phyloP scores from a whole-genome alignment of 352 stramenopile genomes.

The Globisporangium paroecandrum region DNA sequence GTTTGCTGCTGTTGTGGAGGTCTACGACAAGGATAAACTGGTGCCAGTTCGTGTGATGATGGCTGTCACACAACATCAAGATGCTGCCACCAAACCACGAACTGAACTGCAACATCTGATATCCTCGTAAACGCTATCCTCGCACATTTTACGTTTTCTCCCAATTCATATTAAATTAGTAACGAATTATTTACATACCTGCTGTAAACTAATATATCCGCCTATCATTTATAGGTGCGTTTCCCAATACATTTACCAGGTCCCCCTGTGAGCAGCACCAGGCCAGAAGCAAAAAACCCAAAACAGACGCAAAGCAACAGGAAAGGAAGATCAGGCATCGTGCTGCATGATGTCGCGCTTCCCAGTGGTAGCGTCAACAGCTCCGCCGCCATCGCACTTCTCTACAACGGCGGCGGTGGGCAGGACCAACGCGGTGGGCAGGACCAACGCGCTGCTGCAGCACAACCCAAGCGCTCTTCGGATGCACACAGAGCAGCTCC shows the following conservation, averaged over 20 bases:
- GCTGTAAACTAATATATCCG: neutral
- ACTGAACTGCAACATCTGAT: neutral
- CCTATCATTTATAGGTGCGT: neutral
- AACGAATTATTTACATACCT: neutral
- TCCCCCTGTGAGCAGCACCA: neutral
- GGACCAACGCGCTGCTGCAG: neutral
- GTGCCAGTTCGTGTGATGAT: neutral
- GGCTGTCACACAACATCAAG: too few relatives aligned
- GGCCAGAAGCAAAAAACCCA: neutral
- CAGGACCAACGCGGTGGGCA: neutral
- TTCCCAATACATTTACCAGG: neutral
- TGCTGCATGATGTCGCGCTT: neutral
- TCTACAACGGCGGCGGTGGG: neutral
- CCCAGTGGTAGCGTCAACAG: neutral
- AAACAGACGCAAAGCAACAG: neutral
- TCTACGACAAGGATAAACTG: neutral
- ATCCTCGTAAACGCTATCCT: neutral
- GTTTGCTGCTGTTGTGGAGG: neutral
- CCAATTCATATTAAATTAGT: neutral
- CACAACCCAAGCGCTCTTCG: neutral
- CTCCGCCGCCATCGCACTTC: neutral
- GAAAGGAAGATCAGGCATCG: neutral
- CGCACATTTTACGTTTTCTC: too few relatives aligned
- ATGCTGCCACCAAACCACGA: too few relatives aligned
- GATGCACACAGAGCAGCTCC: neutral